phyloP scores from a whole-genome alignment of 1,139 yeast genomes.

The Yamadazyma friedrichii region DNA sequence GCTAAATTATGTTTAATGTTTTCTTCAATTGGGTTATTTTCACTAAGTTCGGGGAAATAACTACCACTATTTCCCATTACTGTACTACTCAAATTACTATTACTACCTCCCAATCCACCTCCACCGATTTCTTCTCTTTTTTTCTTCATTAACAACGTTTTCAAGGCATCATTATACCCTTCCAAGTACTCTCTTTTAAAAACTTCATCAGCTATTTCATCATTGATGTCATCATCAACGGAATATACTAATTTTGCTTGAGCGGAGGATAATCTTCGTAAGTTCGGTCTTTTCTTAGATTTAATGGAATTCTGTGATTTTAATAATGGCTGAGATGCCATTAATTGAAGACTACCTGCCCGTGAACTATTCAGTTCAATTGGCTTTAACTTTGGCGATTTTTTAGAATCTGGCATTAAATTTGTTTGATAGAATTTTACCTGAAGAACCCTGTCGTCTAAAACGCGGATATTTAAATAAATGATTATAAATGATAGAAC shows the following conservation, averaged over 20 bases:
- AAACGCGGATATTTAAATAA: too few relatives aligned
- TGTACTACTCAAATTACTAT: constrained; percentile 7
- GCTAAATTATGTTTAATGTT: constrained; percentile 18
- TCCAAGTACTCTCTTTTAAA: constrained; percentile 58
- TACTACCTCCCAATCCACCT: constrained; percentile 4
- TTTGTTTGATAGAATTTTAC: not conserved
- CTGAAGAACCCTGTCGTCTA: not conserved
- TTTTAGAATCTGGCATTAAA: constrained; percentile 1
- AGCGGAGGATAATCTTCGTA: constrained; percentile 24
- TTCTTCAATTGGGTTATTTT: constrained; percentile 14
- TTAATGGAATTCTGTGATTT: not conserved
- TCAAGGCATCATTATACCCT: constrained; percentile 70
- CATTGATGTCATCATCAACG: constrained; percentile 69
- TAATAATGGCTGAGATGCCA: too few relatives aligned
- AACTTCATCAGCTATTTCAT: constrained; percentile 47
- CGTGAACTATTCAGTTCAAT: constrained; percentile 16
- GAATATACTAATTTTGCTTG: constrained; percentile 49
- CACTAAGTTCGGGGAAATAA: constrained; percentile 14
- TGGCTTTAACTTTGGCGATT: constrained; percentile 3
- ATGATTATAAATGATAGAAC: not conserved
- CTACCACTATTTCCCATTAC: constrained; percentile 6
- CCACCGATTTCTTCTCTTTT: constrained; percentile 7
- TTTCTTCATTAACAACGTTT: constrained; percentile 34
- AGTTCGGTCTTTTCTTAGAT: constrained; percentile 18
- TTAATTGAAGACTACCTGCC: constrained; percentile 12